phyloP scores from a whole-genome alignment of 305 asterid genomes.

The Ajuga reptans region DNA sequence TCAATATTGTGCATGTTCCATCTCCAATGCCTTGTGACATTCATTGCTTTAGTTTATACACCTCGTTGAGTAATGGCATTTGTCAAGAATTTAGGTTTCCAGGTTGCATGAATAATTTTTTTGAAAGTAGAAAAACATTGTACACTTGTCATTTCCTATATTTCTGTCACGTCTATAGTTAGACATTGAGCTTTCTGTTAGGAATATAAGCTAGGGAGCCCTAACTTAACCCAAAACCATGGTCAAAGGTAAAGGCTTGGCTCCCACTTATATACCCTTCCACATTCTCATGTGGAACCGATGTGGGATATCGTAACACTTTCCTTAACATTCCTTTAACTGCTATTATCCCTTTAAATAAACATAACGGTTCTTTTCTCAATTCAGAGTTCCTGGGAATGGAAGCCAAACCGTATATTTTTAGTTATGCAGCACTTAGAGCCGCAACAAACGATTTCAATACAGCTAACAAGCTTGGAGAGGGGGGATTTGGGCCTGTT shows the following conservation, averaged over 20 bases:
- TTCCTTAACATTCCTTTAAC: background rate
- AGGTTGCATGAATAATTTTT: background rate
- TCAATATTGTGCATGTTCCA: background rate
- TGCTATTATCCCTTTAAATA: background rate
- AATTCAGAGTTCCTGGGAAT: constrained; percentile 55
- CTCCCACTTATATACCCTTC: too few species aligned
- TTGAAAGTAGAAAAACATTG: background rate
- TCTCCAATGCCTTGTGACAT: background rate
- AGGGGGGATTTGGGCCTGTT: constrained; percentile 93
- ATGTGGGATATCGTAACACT: too few species aligned
- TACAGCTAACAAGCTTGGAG: constrained; percentile 64
- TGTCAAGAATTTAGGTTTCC: background rate
- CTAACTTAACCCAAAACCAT: too few species aligned
- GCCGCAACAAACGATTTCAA: constrained; percentile 58
- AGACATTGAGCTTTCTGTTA: background rate
- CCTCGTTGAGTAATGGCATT: background rate
- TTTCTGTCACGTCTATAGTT: background rate
- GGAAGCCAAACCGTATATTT: constrained; percentile 60
- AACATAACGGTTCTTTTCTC: background rate
- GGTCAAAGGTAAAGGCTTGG: too few species aligned
- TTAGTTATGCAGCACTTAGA: constrained; percentile 52
- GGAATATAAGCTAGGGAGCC: too few species aligned
- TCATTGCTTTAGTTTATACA: background rate
- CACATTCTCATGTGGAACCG: too few species aligned
- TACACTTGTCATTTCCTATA: background rate